Percentiles rank a stretch among this genome's conserved stretches.
Conservation (phyloP, 768 basidiomycete species). For the Roridomyces roridus region DNA sequence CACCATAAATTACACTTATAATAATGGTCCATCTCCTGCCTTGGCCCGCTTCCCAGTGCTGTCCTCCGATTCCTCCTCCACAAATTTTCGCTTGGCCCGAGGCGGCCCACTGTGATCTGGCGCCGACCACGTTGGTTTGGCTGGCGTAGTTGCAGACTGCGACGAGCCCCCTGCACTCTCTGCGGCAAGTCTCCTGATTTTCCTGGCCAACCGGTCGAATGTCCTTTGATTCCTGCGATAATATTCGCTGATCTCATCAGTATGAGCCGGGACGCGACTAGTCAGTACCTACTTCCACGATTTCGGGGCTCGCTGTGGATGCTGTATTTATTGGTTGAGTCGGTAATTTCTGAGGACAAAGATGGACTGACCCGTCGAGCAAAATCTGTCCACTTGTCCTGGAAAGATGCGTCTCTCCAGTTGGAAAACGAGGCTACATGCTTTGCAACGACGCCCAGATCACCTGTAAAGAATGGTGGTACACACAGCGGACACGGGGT, state of each 20-base stretch:
- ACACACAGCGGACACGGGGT: neutral
- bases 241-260: conserved; percentile 45
- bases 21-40: conserved; percentile 19
- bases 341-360: neutral
- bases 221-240: conserved; percentile 55
- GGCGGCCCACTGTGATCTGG: conserved; percentile 26
- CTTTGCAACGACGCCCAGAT: conserved; percentile 63
- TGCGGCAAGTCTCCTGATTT: conserved; percentile 36
- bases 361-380: conserved; percentile 21
- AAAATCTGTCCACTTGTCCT: conserved; percentile 64
- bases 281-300: conserved; percentile 49
- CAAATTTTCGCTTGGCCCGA: conserved; percentile 43
- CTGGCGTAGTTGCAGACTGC: neutral
- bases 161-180: conserved; percentile 19
- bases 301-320: conserved; percentile 58
- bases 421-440: conserved; percentile 57
- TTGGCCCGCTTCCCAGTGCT: conserved; percentile 24
- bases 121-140: conserved; percentile 33
- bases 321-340: conserved; percentile 40
- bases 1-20: conserved; percentile 8
- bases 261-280: neutral
- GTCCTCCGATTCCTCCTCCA: conserved; percentile 33
- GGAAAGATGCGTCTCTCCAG: conserved; percentile 47
- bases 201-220: conserved; percentile 44
- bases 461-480: conserved; percentile 40